Evolutionary conservation across 441 rosid species (phyloP).

Genomic region (Hura crepitans): DNA sequence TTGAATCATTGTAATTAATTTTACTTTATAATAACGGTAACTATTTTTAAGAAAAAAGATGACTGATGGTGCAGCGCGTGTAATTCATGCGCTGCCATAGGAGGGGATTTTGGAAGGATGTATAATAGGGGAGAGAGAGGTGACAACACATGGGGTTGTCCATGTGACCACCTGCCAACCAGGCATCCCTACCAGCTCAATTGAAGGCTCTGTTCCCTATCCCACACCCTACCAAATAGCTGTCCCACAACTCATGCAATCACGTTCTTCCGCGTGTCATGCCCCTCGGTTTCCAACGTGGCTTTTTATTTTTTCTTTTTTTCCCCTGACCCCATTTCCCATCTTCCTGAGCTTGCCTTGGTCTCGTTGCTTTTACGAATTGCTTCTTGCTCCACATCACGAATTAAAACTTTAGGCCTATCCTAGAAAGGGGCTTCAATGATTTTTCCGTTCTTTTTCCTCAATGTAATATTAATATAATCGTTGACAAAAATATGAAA

Average conservation of each 20-base stretch:
- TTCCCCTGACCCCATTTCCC: neutral
- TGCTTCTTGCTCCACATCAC: too few species aligned
- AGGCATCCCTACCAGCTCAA: constrained; percentile 35
- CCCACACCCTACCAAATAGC: constrained; percentile 15
- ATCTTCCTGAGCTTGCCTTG: too few species aligned
- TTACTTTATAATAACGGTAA: too few species aligned
- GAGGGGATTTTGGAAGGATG: too few species aligned
- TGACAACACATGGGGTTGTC: constrained; percentile 44
- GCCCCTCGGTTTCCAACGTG: neutral
- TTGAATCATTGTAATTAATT: too few species aligned
- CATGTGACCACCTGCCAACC: constrained; percentile 49
- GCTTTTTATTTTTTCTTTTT: neutral
- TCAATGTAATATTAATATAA: too few species aligned
- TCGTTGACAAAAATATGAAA: too few species aligned
- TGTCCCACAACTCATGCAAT: constrained; percentile 12
- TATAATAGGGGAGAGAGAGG: neutral
- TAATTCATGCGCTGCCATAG: neutral
- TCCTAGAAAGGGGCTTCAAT: too few species aligned
- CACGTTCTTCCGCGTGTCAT: constrained; percentile 26
- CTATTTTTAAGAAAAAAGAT: neutral
- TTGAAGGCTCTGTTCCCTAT: constrained; percentile 37
- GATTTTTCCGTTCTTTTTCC: too few species aligned
- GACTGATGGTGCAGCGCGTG: neutral
- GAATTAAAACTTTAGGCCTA: too few species aligned
- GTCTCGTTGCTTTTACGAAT: too few species aligned